phyloP scores from a whole-genome alignment of 352 stramenopile genomes.

The Phytophthora pseudosyringae region DNA sequence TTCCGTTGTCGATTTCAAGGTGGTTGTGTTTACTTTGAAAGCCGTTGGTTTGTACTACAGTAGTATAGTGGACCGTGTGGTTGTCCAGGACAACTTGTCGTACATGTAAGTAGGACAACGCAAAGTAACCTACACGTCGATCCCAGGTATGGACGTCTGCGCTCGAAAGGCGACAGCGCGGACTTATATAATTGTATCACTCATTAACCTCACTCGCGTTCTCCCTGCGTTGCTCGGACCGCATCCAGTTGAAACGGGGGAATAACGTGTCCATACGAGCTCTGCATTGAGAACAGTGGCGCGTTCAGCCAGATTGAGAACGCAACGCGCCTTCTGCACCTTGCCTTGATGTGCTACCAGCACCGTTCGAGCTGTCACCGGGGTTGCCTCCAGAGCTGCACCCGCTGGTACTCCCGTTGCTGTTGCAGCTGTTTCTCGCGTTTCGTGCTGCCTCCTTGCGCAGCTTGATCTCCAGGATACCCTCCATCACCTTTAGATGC shows the following conservation, averaged over 20 bases:
- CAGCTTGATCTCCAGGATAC: conserved; percentile 60
- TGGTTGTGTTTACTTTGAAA: too few species aligned
- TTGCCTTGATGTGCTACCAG: conserved; percentile 6
- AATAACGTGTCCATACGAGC: conserved; percentile 5
- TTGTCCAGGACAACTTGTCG: too few species aligned
- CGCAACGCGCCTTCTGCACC: not conserved
- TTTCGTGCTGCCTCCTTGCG: conserved; percentile 38
- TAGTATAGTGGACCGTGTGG: too few species aligned
- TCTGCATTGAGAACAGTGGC: not conserved
- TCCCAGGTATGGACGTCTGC: conserved; percentile 16
- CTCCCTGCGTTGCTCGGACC: conserved; percentile 4
- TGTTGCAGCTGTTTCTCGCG: conserved; percentile 11
- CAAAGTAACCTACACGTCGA: not conserved
- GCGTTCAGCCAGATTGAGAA: conserved; percentile 11
- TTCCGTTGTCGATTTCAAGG: too few species aligned
- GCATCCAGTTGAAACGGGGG: not conserved
- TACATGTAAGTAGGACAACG: not conserved
- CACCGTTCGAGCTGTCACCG: conserved; percentile 4
- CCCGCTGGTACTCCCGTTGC: conserved; percentile 14
- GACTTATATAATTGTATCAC: conserved; percentile 32
- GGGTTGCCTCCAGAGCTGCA: conserved; percentile 15
- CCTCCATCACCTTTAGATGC: conserved; percentile 68
- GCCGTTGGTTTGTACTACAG: too few species aligned
- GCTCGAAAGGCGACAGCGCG: conserved; percentile 2
- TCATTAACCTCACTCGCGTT: conserved; percentile 26